Conservation (phyloP, 495 filamentous ascomycete genomes). For the Cercophora sp. region DNA sequence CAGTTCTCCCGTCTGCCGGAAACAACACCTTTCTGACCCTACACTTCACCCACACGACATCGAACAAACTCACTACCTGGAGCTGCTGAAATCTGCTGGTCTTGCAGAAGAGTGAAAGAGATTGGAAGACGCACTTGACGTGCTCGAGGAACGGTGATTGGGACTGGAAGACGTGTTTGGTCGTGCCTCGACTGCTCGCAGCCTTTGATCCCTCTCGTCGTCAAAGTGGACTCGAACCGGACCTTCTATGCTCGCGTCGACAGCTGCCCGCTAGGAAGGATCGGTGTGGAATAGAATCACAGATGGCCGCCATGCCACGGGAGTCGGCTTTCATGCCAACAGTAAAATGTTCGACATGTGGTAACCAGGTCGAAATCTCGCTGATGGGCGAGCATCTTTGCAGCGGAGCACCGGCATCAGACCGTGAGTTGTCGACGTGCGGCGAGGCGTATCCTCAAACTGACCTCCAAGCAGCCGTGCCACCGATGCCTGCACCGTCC, state of each 20-base stretch:
- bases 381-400: slow-evolving; percentile 91
- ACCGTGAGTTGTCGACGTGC: slow-evolving; percentile 24
- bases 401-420: slow-evolving; percentile 31
- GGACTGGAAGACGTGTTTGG: too few species aligned
- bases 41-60: too few species aligned
- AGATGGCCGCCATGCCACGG: slow-evolving; percentile 48
- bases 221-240: too few species aligned
- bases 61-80: too few species aligned
- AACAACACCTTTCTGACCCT: background rate
- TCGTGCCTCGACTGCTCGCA: too few species aligned
- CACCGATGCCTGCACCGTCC: slow-evolving; percentile 27
- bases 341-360: slow-evolving; percentile 94
- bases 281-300: slow-evolving; percentile 17
- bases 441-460: background rate
- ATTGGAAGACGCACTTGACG: background rate
- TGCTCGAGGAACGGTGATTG: too few species aligned
- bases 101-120: background rate
- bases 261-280: slow-evolving; percentile 14
- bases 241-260: slow-evolving; percentile 15
- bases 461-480: slow-evolving; percentile 22
- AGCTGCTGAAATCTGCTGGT: background rate
- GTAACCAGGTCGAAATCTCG: slow-evolving; percentile 79
- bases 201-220: too few species aligned
- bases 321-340: slow-evolving; percentile 75
- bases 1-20: too few species aligned